Percentiles rank a stretch among this genome's conserved stretches.
phyloP scores from a whole-genome alignment of 2,329 filamentous ascomycete species.

The Fusarium hainanense region DNA sequence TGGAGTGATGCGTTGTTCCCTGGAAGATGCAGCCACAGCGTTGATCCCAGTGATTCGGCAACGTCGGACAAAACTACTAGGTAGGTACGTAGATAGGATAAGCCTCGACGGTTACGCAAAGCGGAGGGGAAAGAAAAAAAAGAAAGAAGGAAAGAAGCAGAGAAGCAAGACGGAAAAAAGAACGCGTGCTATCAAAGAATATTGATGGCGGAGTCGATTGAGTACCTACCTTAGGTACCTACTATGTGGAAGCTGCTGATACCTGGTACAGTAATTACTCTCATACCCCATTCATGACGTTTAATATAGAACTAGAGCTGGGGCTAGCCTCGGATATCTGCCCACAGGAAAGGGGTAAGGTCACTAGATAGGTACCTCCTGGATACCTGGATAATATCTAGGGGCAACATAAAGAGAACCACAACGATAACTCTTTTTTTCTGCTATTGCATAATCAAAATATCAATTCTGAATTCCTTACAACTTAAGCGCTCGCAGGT shows the following conservation, averaged over 20 bases:
- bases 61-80: conserved; percentile 7
- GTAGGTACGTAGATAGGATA: not conserved
- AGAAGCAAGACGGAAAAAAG: not conserved
- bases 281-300: not conserved
- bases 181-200: not conserved
- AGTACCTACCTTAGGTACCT: not conserved
- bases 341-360: conserved; percentile 1
- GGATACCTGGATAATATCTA: not conserved
- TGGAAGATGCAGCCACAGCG: not conserved
- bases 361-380: too few relatives aligned
- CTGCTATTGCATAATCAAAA: not conserved
- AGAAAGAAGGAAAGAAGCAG: not conserved
- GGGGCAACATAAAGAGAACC: not conserved
- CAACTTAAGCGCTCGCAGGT: not conserved
- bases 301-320: conserved; percentile 1
- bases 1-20: not conserved
- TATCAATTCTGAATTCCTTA: not conserved
- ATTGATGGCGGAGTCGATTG: conserved; percentile 10
- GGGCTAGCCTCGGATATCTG: not conserved
- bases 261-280: not conserved
- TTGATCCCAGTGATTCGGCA: conserved; percentile 19
- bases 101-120: not conserved
- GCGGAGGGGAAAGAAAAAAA: not conserved
- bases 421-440: not conserved
- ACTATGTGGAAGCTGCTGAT: not conserved